Conservation (phyloP, 768 basidiomycete species). For the Cyathus striatus region DNA sequence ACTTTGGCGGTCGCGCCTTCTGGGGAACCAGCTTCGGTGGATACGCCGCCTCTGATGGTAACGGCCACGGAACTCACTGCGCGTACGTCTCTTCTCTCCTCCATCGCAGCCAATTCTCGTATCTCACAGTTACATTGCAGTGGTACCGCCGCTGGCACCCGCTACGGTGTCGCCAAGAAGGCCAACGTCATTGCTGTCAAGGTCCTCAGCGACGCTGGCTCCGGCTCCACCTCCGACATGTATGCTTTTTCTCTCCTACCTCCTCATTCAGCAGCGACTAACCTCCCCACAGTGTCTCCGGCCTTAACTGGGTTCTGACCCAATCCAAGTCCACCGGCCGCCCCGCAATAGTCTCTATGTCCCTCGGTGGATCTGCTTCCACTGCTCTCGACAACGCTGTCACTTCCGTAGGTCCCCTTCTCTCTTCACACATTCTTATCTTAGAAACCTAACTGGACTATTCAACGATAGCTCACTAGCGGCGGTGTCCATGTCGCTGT, state of each 20-base stretch:
- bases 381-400: constrained; percentile 24
- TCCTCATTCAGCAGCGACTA: constrained; percentile 3
- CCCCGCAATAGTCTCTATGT: constrained; percentile 22
- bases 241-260: background rate
- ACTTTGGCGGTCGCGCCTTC: constrained; percentile 33
- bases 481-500: background rate
- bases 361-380: constrained; percentile 19
- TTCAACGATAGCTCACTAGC: background rate
- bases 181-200: constrained; percentile 35
- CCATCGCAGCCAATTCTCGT: background rate
- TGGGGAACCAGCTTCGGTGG: constrained; percentile 30
- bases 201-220: constrained; percentile 29
- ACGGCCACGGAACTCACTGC: constrained; percentile 35
- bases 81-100: constrained; percentile 12
- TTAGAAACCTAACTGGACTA: background rate
- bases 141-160: constrained; percentile 18
- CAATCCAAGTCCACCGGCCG: constrained; percentile 8
- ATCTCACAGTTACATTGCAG: constrained; percentile 3
- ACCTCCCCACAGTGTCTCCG: constrained; percentile 10
- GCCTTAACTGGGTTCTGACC: constrained; percentile 18
- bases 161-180: constrained; percentile 20
- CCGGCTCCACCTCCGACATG: constrained; percentile 1
- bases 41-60: constrained; percentile 22
- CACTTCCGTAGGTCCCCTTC: constrained; percentile 1
- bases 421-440: background rate